These are phyloP conservation scores for Colletotrichum musae DNA, from an alignment of 2,329 filamentous ascomycete genomes.

Conservation along the genomic window DNA sequence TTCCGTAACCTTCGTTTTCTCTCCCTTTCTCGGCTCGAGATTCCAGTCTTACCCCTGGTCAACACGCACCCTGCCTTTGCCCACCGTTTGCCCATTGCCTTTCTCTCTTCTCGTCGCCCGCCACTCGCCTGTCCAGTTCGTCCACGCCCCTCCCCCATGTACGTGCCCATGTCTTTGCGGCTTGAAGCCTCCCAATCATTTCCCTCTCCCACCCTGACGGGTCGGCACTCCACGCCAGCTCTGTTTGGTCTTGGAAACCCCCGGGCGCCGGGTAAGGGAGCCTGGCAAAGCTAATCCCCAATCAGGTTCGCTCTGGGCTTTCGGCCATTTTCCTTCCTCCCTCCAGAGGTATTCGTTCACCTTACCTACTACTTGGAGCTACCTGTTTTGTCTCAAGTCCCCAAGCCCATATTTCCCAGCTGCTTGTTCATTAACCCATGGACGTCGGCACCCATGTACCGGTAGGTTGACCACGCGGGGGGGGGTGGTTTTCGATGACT, in stretches of 20 bases:
- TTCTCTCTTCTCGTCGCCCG: constrained; percentile 20
- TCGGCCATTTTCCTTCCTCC: constrained; percentile 34
- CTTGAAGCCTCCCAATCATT: constrained; percentile 39
- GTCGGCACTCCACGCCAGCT: constrained; percentile 42
- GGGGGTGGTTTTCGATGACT: constrained; percentile 13
- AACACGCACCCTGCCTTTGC: constrained; percentile 36
- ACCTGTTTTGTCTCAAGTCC: constrained; percentile 36
- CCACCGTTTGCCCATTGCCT: constrained; percentile 38
- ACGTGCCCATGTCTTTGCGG: constrained; percentile 34
- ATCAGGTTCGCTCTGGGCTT: constrained; percentile 28
- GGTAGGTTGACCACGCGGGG: constrained; percentile 31
- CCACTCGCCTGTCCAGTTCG: constrained; percentile 30
- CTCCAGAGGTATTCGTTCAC: constrained; percentile 35
- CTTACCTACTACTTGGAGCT: constrained; percentile 32
- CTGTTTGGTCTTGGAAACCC: constrained; percentile 28
- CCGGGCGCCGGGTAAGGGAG: constrained; percentile 36
- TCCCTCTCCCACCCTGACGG: constrained; percentile 40
- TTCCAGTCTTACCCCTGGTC: constrained; percentile 40
- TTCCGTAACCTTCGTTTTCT: constrained; percentile 37
- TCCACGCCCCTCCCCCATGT: constrained; percentile 24
- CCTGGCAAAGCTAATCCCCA: constrained; percentile 29
- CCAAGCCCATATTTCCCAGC: constrained; percentile 35
- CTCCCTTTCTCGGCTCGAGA: constrained; percentile 40
- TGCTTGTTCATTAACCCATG: constrained; percentile 37
- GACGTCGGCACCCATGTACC: constrained; percentile 35